Evolutionary conservation across 2,329 filamentous ascomycete genomes (phyloP), one percentile per base, ranked within the genome.

Genomic region (Fusarium stilboides): DNA sequence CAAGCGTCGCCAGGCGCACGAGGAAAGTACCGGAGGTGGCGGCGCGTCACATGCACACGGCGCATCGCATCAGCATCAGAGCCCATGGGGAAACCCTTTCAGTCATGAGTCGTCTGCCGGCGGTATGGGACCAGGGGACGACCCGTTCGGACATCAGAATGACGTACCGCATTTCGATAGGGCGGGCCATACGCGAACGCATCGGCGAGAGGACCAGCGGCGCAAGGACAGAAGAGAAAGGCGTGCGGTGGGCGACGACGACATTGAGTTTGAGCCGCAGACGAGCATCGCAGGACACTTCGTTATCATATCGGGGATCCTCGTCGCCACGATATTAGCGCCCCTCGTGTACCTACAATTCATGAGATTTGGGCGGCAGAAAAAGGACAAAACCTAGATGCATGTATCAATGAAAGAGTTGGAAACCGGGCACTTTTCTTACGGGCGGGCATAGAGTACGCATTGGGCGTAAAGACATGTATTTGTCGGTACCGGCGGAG

Each of bases 111-210:
- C 56, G 20, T 52, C 57, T 39, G 19, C 42, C 22, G 73, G 71
- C 19, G 90, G 90, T 1, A 91, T 91, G 83, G 88, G 88, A 0
- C 84, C 85, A 3, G 90, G 88, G 1, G 85, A 87, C 58, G 80
- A 84, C 40, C 83, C 84, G 8, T 86, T 81, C 68, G 74, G 77
- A 2, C 75, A 79, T 52, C 78, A 82, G 33, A 82, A 88, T 57
- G 84, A 89, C 34, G 84, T 94, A 33, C 88, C 89, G 70, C 92
- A 97, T 81, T 99, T 97, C 72, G 91, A 98, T 80, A 87, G 87
- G 40, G 83, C 81, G 42, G 85, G 86, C 12, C 94, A 97, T 79
- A 88, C 89, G 73, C 85, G 88, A 65, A 97, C 93, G 62, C 93
- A 97, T 68, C 84, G 86, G 50, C 83, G 86, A 34, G 85, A 92